Conservation (phyloP, 2,329 filamentous ascomycete species). For the Myriangium duriaei region DNA sequence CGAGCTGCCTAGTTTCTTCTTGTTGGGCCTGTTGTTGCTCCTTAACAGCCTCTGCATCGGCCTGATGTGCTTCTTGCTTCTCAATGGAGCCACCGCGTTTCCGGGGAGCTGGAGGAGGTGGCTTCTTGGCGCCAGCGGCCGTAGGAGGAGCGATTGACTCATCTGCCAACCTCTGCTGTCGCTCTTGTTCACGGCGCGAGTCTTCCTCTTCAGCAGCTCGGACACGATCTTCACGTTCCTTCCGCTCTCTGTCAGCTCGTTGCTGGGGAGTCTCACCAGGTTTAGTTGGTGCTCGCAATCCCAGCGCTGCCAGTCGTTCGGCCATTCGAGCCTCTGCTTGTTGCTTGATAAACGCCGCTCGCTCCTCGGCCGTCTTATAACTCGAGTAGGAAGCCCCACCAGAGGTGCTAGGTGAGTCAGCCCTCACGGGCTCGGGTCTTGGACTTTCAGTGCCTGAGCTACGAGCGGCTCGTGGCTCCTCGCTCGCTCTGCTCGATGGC, state of each 20-base stretch:
- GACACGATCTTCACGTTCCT: constrained; percentile 75
- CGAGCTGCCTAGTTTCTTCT: constrained; percentile 58
- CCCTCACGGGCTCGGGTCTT: constrained; percentile 12
- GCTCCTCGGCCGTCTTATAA: constrained; percentile 83
- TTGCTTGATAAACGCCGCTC: constrained; percentile 91
- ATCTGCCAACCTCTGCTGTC: constrained; percentile 68
- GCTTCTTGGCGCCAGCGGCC: constrained; percentile 31
- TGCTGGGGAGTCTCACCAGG: constrained; percentile 67
- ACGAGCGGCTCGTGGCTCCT: constrained; percentile 20
- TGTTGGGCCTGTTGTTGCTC: constrained; percentile 65
- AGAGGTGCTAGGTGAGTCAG: constrained; percentile 31
- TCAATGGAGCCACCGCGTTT: constrained; percentile 53
- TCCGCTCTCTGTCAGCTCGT: constrained; percentile 74
- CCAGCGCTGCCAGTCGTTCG: constrained; percentile 83
- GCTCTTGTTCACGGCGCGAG: constrained; percentile 72
- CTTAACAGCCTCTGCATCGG: constrained; percentile 42
- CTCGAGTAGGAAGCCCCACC: constrained; percentile 60
- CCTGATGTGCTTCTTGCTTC: constrained; percentile 39
- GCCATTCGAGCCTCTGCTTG: constrained; percentile 96
- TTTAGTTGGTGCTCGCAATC: constrained; percentile 73
- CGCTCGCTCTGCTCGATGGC: constrained; percentile 8
- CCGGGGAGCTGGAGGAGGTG: constrained; percentile 55
- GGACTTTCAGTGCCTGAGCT: constrained; percentile 21
- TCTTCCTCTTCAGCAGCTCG: constrained; percentile 91
- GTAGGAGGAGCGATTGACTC: constrained; percentile 55